These are phyloP conservation scores for Colletotrichum sp. DNA, from an alignment of 2,329 filamentous ascomycete genomes.

Conservation along the genomic window DNA sequence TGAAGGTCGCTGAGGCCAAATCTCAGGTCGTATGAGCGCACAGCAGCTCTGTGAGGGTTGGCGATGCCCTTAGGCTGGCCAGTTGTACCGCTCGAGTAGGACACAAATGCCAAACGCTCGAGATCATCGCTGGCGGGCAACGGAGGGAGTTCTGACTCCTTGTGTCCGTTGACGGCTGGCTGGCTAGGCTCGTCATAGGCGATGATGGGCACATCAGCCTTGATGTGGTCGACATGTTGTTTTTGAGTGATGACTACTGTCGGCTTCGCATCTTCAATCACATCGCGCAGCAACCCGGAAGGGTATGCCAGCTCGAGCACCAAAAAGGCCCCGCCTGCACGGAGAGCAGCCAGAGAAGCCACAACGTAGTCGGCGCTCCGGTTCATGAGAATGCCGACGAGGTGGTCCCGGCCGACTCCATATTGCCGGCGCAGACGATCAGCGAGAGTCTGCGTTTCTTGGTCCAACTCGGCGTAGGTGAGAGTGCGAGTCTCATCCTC, in stretches of 20 bases:
- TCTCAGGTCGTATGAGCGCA: conserved; percentile 75
- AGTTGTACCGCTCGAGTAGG: conserved; percentile 80
- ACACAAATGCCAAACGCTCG: conserved; percentile 79
- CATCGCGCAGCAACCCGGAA: conserved; percentile 73
- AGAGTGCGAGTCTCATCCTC: conserved; percentile 72
- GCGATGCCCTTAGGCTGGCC: conserved; percentile 83
- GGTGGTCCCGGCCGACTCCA: conserved; percentile 74
- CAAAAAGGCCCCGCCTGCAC: conserved; percentile 80
- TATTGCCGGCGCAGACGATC: conserved; percentile 67
- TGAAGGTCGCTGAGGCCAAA: conserved; percentile 73
- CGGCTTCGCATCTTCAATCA: conserved; percentile 77
- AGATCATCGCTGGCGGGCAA: conserved; percentile 70
- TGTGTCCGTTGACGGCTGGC: conserved; percentile 12
- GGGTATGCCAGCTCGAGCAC: conserved; percentile 83
- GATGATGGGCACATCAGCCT: conserved; percentile 66
- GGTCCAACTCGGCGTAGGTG: conserved; percentile 76
- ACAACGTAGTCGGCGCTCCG: conserved; percentile 82
- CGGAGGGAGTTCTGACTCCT: conserved; percentile 37
- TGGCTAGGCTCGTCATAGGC: conserved; percentile 59
- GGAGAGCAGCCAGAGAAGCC: conserved; percentile 77
- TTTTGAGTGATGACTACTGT: conserved; percentile 72
- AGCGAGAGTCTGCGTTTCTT: conserved; percentile 69
- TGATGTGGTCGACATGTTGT: conserved; percentile 69
- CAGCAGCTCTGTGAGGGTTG: conserved; percentile 76
- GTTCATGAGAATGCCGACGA: conserved; percentile 78